Evolutionary conservation across 352 stramenopile genomes (phyloP).

Genomic region (Globisporangium cederbergense): DNA sequence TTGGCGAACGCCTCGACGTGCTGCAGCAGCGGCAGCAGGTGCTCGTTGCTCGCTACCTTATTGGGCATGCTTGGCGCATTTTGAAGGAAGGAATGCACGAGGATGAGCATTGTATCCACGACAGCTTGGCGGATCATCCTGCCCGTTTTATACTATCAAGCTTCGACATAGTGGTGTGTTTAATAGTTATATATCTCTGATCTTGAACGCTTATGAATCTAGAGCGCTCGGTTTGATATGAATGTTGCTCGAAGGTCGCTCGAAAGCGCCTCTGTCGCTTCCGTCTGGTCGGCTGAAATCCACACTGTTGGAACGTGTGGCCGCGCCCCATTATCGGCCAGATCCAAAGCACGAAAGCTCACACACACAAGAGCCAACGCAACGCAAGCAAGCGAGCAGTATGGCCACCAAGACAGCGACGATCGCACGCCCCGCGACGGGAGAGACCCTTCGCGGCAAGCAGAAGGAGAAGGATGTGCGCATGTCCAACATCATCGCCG

Average conservation of each 20-base stretch:
- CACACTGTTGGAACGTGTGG: slow-evolving; percentile 3
- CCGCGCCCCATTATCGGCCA: not conserved
- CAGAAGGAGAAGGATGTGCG: slow-evolving; percentile 98
- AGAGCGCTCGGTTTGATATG: not conserved
- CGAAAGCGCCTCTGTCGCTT: not conserved
- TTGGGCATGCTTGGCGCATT: not conserved
- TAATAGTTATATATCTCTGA: not conserved
- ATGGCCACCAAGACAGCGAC: slow-evolving; percentile 39
- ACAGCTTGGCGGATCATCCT: too few relatives aligned
- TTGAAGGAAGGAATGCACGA: not conserved
- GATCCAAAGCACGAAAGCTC: slow-evolving; percentile 7
- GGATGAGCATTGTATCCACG: too few relatives aligned
- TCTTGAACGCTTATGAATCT: not conserved
- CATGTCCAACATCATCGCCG: slow-evolving; percentile 98
- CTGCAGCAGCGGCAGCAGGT: slow-evolving; percentile 14
- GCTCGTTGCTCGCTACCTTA: not conserved
- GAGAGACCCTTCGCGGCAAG: slow-evolving; percentile 83
- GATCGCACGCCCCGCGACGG: slow-evolving; percentile 52
- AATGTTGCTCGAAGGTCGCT: slow-evolving; percentile 1
- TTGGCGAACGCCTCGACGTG: slow-evolving; percentile 36
- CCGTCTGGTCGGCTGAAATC: not conserved
- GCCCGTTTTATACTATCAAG: not conserved
- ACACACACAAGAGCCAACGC: slow-evolving; percentile 3
- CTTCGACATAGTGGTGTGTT: not conserved
- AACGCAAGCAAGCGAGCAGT: not conserved